phyloP scores from a whole-genome alignment of 306 rosid genomes.

The Lathyrus oleraceus region DNA sequence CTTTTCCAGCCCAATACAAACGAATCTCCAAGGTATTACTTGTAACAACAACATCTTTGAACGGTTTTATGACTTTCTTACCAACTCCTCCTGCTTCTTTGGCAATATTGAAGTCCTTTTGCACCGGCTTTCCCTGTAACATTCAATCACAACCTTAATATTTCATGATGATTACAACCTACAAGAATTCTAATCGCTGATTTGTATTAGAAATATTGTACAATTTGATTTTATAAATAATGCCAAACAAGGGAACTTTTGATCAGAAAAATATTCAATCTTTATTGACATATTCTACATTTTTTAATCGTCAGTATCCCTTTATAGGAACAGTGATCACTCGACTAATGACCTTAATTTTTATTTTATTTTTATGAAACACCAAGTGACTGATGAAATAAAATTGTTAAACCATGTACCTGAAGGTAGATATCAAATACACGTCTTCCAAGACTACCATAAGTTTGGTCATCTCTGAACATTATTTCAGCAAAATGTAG shows the following conservation, averaged over 20 bases:
- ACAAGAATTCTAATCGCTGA: not conserved
- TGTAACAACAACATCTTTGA: constrained; percentile 18
- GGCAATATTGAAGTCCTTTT: constrained; percentile 58
- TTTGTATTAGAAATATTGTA: not conserved
- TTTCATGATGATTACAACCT: not conserved
- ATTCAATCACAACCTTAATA: not conserved
- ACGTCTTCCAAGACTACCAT: constrained; percentile 54
- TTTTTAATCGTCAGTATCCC: not conserved
- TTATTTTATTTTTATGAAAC: not conserved
- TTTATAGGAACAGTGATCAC: not conserved
- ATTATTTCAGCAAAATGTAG: constrained; percentile 61
- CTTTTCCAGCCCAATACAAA: constrained; percentile 68
- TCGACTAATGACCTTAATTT: not conserved
- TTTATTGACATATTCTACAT: not conserved
- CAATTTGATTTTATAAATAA: not conserved
- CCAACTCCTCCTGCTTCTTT: constrained; percentile 42
- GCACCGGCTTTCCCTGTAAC: constrained; percentile 38
- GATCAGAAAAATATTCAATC: not conserved
- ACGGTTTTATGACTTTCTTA: not conserved
- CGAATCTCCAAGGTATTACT: constrained; percentile 46
- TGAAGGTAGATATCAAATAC: constrained; percentile 41
- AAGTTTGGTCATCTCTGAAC: constrained; percentile 34
- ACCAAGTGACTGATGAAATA: not conserved
- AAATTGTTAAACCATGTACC: constrained; percentile 33
- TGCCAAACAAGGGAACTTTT: not conserved